phyloP scores from a whole-genome alignment of 1,284 basidiomycete species.

The Leccinum huronense region DNA sequence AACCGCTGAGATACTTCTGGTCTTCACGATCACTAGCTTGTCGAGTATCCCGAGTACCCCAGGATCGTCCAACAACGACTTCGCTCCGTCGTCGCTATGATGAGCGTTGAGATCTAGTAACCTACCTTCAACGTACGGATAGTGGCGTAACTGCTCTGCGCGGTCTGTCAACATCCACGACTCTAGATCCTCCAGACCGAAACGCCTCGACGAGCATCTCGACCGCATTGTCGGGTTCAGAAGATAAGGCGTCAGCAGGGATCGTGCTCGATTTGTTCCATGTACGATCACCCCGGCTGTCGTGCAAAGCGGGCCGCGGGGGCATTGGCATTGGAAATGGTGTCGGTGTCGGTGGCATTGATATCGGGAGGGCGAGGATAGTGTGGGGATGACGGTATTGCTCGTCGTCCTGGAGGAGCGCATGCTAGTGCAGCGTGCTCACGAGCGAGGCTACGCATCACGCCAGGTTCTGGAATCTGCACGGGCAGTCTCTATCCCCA shows the following conservation, averaged over 20 bases:
- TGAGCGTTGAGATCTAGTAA: constrained; percentile 24
- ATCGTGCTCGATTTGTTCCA: constrained; percentile 44
- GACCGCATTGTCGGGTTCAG: constrained; percentile 42
- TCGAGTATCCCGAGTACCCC: constrained; percentile 52
- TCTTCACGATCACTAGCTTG: constrained; percentile 45
- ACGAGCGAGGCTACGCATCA: constrained; percentile 47
- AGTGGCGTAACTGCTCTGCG: constrained; percentile 27
- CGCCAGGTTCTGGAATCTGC: constrained; percentile 31
- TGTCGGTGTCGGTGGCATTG: neutral
- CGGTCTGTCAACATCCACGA: constrained; percentile 43
- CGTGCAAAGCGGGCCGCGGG: neutral
- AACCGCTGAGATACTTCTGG: constrained; percentile 46
- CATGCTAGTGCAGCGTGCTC: constrained; percentile 34
- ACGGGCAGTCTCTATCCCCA: constrained; percentile 49
- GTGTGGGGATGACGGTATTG: constrained; percentile 11
- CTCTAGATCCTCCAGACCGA: constrained; percentile 38
- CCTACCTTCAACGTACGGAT: constrained; percentile 20
- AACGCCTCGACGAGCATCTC: constrained; percentile 39
- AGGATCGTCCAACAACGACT: constrained; percentile 40
- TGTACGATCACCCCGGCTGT: constrained; percentile 7
- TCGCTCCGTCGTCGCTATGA: constrained; percentile 1
- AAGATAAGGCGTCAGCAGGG: constrained; percentile 28
- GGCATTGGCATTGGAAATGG: neutral
- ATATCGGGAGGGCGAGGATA: no score
- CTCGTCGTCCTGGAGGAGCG: constrained; percentile 35